Percentiles rank a stretch among this genome's conserved stretches.
These are phyloP conservation scores for Scedosporium aurantiacum DNA, from an alignment of 2,329 filamentous ascomycete species.

Conservation along the genomic window DNA sequence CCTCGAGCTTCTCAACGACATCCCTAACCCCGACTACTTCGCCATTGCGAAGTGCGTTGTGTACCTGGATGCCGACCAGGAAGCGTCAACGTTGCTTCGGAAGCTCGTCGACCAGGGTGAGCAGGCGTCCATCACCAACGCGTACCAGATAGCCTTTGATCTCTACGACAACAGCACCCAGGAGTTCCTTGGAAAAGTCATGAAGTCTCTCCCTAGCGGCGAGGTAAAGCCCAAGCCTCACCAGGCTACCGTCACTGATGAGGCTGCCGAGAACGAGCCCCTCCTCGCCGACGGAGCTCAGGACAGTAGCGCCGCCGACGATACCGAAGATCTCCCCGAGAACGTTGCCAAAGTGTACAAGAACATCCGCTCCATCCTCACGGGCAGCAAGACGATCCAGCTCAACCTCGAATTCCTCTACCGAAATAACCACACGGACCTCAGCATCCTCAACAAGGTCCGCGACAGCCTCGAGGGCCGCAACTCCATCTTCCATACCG, in stretches of 20 bases:
- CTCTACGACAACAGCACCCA: conserved; percentile 98
- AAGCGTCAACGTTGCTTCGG: conserved; percentile 77
- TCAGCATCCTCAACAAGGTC: conserved; percentile 89
- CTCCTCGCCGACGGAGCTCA: conserved; percentile 43
- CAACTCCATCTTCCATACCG: conserved; percentile 97
- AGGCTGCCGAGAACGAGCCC: conserved; percentile 35
- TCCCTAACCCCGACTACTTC: conserved; percentile 90
- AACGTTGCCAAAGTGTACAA: conserved; percentile 45
- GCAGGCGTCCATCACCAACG: conserved; percentile 66
- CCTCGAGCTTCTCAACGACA: conserved; percentile 87
- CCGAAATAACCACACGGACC: conserved; percentile 86
- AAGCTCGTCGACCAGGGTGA: conserved; percentile 74
- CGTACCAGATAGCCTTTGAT: conserved; percentile 97
- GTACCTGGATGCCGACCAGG: conserved; percentile 82
- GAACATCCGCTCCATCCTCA: conserved; percentile 59
- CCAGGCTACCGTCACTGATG: conserved; percentile 10
- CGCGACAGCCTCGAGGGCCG: conserved; percentile 89
- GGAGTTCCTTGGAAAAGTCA: conserved; percentile 86
- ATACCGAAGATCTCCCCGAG: conserved; percentile 39
- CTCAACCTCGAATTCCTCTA: conserved; percentile 94
- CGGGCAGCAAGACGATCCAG: conserved; percentile 87
- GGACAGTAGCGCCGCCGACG: conserved; percentile 27
- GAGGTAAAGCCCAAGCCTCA: conserved; percentile 28
- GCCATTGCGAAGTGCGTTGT: conserved; percentile 97
- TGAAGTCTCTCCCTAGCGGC: conserved; percentile 60